phyloP scores from a whole-genome alignment of 2,329 filamentous ascomycete genomes.

The Sclerotinia minor region DNA sequence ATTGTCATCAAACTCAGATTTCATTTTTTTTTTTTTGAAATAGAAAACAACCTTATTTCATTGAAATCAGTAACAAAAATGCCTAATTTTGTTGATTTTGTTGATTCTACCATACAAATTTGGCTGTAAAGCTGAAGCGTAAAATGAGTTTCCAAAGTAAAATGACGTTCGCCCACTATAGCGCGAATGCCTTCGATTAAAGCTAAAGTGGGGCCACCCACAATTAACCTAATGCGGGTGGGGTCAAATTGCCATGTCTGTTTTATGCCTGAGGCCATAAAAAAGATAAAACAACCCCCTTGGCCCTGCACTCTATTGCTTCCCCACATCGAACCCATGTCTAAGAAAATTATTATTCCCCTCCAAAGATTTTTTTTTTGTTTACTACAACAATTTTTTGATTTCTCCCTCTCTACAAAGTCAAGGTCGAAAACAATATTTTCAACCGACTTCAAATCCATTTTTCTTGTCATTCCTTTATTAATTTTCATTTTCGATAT shows the following conservation, averaged over 20 bases:
- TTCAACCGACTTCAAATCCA: neutral
- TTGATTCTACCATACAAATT: too few relatives aligned
- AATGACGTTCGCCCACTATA: too few relatives aligned
- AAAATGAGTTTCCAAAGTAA: too few relatives aligned
- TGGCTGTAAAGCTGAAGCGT: too few relatives aligned
- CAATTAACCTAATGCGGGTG: neutral
- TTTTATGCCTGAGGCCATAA: neutral
- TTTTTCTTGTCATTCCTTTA: slow-evolving; percentile 6
- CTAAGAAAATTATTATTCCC: slow-evolving; percentile 1
- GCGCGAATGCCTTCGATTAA: too few relatives aligned
- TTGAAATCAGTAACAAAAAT: too few relatives aligned
- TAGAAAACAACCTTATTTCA: too few relatives aligned
- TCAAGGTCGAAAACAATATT: neutral
- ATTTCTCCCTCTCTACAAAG: neutral
- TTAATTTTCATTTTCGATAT: slow-evolving; percentile 3
- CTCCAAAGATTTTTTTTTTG: slow-evolving; percentile 1
- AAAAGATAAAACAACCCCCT: neutral
- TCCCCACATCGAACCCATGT: neutral
- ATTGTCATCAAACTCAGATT: too few relatives aligned
- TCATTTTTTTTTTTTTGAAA: too few relatives aligned
- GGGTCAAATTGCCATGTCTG: neutral
- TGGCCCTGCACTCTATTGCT: too few relatives aligned
- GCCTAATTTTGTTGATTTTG: too few relatives aligned
- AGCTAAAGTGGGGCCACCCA: too few relatives aligned
- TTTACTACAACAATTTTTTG: neutral